Percentiles rank a stretch among this genome's conserved stretches.
Conservation (phyloP, 208 protist genomes). For the Herpetomonas samuelpessoai region DNA sequence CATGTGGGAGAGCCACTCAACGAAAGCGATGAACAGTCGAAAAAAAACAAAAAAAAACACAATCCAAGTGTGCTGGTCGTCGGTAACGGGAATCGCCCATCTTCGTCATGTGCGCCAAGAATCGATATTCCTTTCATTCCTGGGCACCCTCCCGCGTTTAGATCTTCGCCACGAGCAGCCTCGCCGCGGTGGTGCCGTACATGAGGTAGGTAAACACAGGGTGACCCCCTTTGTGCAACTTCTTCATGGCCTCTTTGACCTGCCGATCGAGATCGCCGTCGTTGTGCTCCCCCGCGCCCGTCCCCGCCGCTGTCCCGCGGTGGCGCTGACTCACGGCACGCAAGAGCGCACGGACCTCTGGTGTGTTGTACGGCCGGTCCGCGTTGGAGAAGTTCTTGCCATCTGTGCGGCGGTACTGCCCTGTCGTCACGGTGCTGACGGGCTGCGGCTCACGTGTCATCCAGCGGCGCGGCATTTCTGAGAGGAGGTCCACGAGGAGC, state of each 20-base stretch:
- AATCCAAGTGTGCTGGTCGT: too few species aligned
- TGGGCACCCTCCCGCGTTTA: background rate
- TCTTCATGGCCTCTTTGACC: background rate
- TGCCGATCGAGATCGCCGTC: background rate
- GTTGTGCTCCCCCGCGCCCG: background rate
- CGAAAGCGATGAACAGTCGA: too few species aligned
- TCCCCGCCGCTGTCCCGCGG: background rate
- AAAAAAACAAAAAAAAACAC: too few species aligned
- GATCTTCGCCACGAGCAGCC: background rate
- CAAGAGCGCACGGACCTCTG: background rate
- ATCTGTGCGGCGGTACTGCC: background rate
- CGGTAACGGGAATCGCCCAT: too few species aligned
- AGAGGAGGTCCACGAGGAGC: conserved; percentile 19
- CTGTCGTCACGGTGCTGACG: background rate
- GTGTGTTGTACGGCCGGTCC: background rate
- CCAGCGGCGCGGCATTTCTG: conserved; percentile 15
- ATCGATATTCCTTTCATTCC: too few species aligned
- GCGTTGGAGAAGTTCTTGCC: background rate
- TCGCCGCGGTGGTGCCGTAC: background rate
- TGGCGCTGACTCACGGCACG: background rate
- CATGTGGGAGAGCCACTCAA: too few species aligned
- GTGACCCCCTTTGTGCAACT: background rate
- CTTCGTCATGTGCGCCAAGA: too few species aligned
- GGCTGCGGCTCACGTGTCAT: background rate
- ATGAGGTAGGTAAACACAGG: background rate